Evolutionary conservation across 2,329 filamentous ascomycete species (phyloP).

Genomic region (Grosmannia clavigera): DNA sequence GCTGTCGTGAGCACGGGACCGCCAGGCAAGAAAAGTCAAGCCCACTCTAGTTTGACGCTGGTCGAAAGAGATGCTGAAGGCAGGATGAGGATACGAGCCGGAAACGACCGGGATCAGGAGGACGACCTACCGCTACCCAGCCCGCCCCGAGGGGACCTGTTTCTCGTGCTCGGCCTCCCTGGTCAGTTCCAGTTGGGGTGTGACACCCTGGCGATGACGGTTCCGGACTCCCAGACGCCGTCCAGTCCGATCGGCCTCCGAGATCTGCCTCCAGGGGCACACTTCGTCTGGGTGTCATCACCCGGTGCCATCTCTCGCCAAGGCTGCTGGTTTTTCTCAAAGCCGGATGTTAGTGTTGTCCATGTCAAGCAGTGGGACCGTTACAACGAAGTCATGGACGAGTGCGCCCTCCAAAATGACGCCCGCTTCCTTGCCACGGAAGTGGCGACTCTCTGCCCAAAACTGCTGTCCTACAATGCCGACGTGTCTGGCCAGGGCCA

Average conservation of each 20-base stretch:
- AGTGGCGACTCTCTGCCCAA: conserved; percentile 24
- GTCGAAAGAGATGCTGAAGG: neutral
- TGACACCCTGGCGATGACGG: conserved; percentile 36
- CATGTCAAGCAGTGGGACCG: conserved; percentile 43
- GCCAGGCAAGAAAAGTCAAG: neutral
- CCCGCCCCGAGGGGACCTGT: conserved; percentile 31
- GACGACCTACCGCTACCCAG: conserved; percentile 10
- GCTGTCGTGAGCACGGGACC: neutral
- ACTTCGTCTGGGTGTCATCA: conserved; percentile 48
- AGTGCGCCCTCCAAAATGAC: conserved; percentile 33
- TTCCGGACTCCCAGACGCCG: conserved; percentile 14
- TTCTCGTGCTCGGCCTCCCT: conserved; percentile 40
- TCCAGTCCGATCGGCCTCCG: conserved; percentile 37
- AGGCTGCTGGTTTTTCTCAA: conserved; percentile 44
- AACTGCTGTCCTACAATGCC: conserved; percentile 30
- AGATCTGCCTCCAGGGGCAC: conserved; percentile 40
- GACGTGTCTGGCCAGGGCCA: neutral
- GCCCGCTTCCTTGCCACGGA: conserved; percentile 30
- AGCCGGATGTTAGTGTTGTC: conserved; percentile 18
- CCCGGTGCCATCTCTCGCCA: conserved; percentile 35
- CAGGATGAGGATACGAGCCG: neutral
- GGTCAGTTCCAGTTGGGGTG: conserved; percentile 39
- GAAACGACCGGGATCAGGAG: neutral
- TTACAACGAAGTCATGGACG: conserved; percentile 40
- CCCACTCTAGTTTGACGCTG: neutral